Percentiles rank a stretch among this genome's conserved stretches.
Conservation (phyloP, 2,329 filamentous ascomycete species). For the Alternaria tenuissima region DNA sequence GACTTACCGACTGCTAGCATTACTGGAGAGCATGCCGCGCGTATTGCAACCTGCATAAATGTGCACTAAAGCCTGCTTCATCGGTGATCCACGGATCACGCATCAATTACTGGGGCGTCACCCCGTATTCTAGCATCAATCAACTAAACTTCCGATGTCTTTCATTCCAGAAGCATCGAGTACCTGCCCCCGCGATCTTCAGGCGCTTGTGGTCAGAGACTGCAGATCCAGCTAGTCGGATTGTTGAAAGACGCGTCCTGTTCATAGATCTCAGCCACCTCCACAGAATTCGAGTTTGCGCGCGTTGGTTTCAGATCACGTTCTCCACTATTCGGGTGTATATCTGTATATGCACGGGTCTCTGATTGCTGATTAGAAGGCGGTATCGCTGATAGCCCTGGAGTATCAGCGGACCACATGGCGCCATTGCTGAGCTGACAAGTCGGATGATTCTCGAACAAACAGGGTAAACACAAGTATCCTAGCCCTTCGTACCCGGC, state of each 20-base stretch:
- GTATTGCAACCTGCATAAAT: neutral
- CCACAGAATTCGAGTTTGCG: neutral
- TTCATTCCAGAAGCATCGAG: neutral
- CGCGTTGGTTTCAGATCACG: neutral
- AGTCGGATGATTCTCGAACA: conserved; percentile 1
- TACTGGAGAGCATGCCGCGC: neutral
- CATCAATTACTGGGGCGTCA: neutral
- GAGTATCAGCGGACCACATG: conserved; percentile 1
- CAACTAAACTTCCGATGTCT: neutral
- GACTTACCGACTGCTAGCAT: neutral
- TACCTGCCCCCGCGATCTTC: neutral
- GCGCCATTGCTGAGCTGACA: conserved; percentile 1
- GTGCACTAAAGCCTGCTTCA: neutral
- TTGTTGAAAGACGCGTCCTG: neutral
- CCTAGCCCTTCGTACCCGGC: neutral
- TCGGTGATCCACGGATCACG: conserved; percentile 2
- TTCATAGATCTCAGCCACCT: neutral
- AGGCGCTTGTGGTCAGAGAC: neutral
- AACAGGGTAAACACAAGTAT: neutral
- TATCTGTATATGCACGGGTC: neutral
- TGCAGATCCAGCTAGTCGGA: neutral
- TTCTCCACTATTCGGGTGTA: neutral
- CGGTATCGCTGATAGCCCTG: neutral
- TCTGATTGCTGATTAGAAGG: neutral
- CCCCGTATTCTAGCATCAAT: neutral